A percentile compares a stretch with the other conserved stretches of the same genome.
Conservation (phyloP, 2,329 filamentous ascomycete genomes). For the Alternaria conjuncta region DNA sequence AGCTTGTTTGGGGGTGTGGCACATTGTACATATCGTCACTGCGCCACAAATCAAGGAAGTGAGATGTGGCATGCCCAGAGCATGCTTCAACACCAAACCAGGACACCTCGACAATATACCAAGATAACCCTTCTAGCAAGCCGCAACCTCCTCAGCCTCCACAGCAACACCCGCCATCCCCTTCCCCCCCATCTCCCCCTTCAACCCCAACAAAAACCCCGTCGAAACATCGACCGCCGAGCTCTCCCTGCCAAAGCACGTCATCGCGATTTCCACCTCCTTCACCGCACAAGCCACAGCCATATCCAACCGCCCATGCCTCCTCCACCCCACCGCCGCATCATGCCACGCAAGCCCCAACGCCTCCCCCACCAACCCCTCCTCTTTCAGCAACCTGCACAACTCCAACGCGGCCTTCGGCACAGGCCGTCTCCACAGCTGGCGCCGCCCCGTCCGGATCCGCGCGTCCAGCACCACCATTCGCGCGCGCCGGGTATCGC, state of each 20-base stretch:
- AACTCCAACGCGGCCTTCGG: slow-evolving; percentile 23
- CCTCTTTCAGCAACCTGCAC: slow-evolving; percentile 19
- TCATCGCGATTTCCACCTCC: slow-evolving; percentile 18
- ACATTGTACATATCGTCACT: background rate
- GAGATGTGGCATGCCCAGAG: background rate
- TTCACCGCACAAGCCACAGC: slow-evolving; percentile 16
- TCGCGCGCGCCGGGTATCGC: slow-evolving; percentile 22
- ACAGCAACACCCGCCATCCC: background rate
- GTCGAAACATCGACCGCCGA: slow-evolving; percentile 11
- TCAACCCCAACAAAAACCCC: slow-evolving; percentile 8
- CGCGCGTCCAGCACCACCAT: slow-evolving; percentile 21
- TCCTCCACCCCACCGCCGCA: slow-evolving; percentile 21
- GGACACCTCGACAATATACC: background rate
- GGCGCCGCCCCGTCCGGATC: slow-evolving; percentile 17
- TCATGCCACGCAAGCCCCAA: slow-evolving; percentile 27
- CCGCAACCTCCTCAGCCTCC: background rate
- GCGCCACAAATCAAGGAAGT: background rate
- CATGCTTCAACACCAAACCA: background rate
- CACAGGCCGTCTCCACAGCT: slow-evolving; percentile 18
- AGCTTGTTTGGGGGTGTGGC: background rate
- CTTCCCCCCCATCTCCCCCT: background rate
- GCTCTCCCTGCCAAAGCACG: slow-evolving; percentile 20
- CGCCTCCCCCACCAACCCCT: slow-evolving; percentile 26
- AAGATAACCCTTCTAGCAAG: background rate
- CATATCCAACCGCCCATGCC: slow-evolving; percentile 18